Evolutionary conservation across 768 basidiomycete species (phyloP), one percentile per base, ranked within the genome.

Genomic region (Tricholoma matsutake): DNA sequence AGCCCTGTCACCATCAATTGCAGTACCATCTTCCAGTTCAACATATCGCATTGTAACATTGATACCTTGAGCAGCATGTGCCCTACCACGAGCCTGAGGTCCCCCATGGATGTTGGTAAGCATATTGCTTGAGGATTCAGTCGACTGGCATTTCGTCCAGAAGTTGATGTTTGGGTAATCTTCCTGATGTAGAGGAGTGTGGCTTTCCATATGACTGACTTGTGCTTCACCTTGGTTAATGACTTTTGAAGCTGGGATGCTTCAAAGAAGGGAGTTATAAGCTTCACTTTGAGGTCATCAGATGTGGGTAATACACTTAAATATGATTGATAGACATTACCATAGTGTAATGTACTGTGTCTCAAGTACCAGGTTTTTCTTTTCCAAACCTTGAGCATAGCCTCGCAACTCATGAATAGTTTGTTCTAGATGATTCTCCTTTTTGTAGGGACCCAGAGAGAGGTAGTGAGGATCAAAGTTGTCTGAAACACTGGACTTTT

Each of bases 161-260:
- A 58, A 66, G 20, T 56, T 63, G 49, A 66, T 54, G 18, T 53
- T 18, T 8, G 61, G 64, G 47, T 58, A 64, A 34, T 62, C 49
- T 5, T 35, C 47, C 14, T 47, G 35, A 56, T 14, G n/a, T 35
- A 55, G 18, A 66, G 61, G 13, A 5, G 41, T 16, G n/a, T 29
- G 14, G 39, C 37, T 39, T 29, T 41, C 34, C 55, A 47, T 22
- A 47, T 41, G 35, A 29, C 13, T n/a, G 6, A 39, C 34, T 37
- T 56, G 41, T 43, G 55, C 39, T 29, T 39, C 10, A 8, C 55
- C 41, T 41, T 29, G n/a, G 25, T 37, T 39, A 25, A 29, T 31
- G 31, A 13, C 49, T 29, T 51, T 56, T 20, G 34, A 41, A 37
- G 55, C 14, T 11, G 28, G 25, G 41, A 29, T 37, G 37, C 28